These are phyloP conservation scores for Pyricularia pennisetigena DNA, from an alignment of 2,329 filamentous ascomycete genomes.

Conservation along the genomic window DNA sequence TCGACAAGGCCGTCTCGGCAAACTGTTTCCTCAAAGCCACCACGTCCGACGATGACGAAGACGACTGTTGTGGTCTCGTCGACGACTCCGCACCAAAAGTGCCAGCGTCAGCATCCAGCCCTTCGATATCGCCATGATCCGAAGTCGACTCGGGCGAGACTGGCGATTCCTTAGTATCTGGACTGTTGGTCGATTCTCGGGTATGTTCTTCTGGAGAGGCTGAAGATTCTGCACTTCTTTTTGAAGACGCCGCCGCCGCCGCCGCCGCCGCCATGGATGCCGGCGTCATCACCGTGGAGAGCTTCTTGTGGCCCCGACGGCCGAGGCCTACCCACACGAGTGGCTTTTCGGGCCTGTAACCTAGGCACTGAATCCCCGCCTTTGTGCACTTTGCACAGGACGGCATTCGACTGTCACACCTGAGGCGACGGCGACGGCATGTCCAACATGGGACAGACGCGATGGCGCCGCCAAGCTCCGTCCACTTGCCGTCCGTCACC, in stretches of 20 bases:
- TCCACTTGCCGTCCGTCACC: slow-evolving; percentile 2
- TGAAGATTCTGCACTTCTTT: not conserved
- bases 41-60: not conserved
- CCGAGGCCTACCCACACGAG: slow-evolving; percentile 8
- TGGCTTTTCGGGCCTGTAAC: slow-evolving; percentile 7
- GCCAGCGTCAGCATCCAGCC: not conserved
- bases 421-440: slow-evolving; percentile 8
- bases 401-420: slow-evolving; percentile 8
- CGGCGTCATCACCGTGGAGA: slow-evolving; percentile 4
- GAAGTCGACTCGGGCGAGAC: not conserved
- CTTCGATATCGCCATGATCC: not conserved
- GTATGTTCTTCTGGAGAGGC: not conserved
- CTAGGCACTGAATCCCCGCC: slow-evolving; percentile 6
- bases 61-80: not conserved
- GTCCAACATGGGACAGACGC: slow-evolving; percentile 8
- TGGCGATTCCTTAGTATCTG: not conserved
- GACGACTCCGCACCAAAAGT: not conserved
- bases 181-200: not conserved
- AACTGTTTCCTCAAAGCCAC: not conserved
- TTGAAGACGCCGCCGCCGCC: not conserved
- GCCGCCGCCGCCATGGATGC: not conserved
- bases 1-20: not conserved
- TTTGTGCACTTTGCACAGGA: slow-evolving; percentile 9
- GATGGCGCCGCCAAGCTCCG: not conserved
- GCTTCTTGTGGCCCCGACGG: slow-evolving; percentile 6